These are phyloP conservation scores for Verticillium zaregamsianum DNA, from an alignment of 2,329 filamentous ascomycete genomes.

Conservation along the genomic window DNA sequence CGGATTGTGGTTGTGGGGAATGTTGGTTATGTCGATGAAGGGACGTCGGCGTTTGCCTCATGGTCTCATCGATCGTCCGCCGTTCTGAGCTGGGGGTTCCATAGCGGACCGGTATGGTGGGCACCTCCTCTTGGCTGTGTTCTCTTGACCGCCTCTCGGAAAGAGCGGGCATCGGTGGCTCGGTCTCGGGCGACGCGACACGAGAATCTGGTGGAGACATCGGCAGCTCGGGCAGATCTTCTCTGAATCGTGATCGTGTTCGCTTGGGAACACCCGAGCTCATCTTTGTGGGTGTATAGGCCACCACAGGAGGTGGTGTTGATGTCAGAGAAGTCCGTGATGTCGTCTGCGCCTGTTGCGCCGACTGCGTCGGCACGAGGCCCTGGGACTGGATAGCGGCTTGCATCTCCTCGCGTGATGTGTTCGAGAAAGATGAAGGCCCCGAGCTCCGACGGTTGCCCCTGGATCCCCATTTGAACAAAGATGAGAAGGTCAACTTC, in stretches of 20 bases:
- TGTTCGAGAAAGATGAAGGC: conserved; percentile 84
- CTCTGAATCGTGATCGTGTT: conserved; percentile 85
- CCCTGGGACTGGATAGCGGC: conserved; percentile 20
- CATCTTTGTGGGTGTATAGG: conserved; percentile 27
- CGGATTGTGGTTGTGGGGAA: conserved; percentile 63
- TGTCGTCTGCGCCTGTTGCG: conserved; percentile 23
- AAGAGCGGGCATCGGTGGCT: conserved; percentile 32
- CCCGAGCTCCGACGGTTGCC: conserved; percentile 31
- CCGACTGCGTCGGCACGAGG: conserved; percentile 20
- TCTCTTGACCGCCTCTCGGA: conserved; percentile 13
- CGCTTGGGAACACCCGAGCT: conserved; percentile 60
- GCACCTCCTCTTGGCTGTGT: conserved; percentile 16
- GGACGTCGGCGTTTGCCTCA: conserved; percentile 41
- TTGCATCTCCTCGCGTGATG: conserved; percentile 81
- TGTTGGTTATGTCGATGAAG: conserved; percentile 32
- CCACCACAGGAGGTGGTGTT: conserved; percentile 42
- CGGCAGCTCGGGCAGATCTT: conserved; percentile 84
- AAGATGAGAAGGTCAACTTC: conserved; percentile 60
- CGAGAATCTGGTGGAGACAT: conserved; percentile 82
- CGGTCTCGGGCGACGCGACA: conserved; percentile 71
- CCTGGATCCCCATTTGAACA: conserved; percentile 69
- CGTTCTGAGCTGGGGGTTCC: conserved; percentile 44
- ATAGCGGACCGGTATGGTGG: conserved; percentile 27
- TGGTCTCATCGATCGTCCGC: conserved; percentile 30
- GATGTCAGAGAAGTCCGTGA: conserved; percentile 14